phyloP scores from a whole-genome alignment of 176 grass and related monocot genomes.

The sorghum (Sorghum bicolor) region Sorghum_bicolor_NCBIv3 NC_012876.2:4475501-4476000 shows the following conservation, averaged over 20 bases:
- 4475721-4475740: background rate
- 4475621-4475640: constrained; percentile 29
- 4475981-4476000: background rate
- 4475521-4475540: constrained; percentile 27
- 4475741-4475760: too few relatives aligned
- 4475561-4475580: background rate
- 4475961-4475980: background rate
- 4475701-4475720: background rate
- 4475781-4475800: background rate
- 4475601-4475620: background rate
- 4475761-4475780: background rate
- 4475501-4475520: constrained; percentile 24
- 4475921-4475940: background rate
- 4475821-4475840: background rate
- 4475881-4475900: background rate
- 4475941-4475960: background rate
- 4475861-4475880: background rate
- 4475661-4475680: constrained; percentile 16
- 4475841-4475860: background rate
- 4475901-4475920: background rate
- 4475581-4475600: background rate
- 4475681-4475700: constrained; percentile 5
- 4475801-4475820: constrained; percentile 1
- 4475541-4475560: constrained; percentile 36
- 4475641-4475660: constrained; percentile 11